These are phyloP conservation scores for Fusarium liriodendri DNA, from an alignment of 2,329 filamentous ascomycete species.

Conservation along the genomic window DNA sequence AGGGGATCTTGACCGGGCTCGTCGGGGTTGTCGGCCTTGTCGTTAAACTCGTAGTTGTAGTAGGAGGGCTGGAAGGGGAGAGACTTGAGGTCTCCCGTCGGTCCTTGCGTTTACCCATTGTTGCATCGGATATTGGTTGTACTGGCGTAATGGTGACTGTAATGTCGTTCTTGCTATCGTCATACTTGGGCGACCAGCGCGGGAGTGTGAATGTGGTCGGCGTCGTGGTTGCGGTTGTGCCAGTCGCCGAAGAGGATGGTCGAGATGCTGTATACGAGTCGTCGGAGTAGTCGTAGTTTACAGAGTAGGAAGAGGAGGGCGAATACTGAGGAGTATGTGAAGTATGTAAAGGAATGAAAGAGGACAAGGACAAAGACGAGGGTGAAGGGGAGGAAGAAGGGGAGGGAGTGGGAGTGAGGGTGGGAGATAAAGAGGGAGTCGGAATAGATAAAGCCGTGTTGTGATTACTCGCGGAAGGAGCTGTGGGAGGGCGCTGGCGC, in stretches of 20 bases:
- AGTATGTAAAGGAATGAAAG: conserved; percentile 26
- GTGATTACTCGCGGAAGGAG: conserved; percentile 35
- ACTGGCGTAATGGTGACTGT: conserved; percentile 40
- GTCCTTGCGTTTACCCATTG: conserved; percentile 51
- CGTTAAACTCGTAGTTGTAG: conserved; percentile 42
- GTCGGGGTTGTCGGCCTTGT: conserved; percentile 52
- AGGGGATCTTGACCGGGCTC: conserved; percentile 67
- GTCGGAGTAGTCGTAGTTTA: conserved; percentile 10
- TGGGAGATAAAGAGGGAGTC: conserved; percentile 36
- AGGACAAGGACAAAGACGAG: conserved; percentile 4
- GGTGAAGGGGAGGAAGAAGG: conserved; percentile 21
- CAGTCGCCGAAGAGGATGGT: conserved; percentile 14
- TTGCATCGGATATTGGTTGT: conserved; percentile 42
- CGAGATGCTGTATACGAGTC: conserved; percentile 14
- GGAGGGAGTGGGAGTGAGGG: conserved; percentile 26
- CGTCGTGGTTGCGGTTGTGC: conserved; percentile 32
- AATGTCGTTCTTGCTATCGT: conserved; percentile 42
- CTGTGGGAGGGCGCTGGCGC: conserved; percentile 27
- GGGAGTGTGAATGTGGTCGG: conserved; percentile 30
- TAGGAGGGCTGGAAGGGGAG: conserved; percentile 44
- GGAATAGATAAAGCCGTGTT: conserved; percentile 34
- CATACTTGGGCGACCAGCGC: conserved; percentile 47
- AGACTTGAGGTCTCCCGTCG: conserved; percentile 44
- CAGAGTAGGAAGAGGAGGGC: conserved; percentile 8
- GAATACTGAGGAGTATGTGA: conserved; percentile 14